A percentile compares a stretch with the other conserved stretches of the same genome.
Evolutionary conservation across 2,329 filamentous ascomycete genomes (phyloP).

Genomic region (Verticillium albo-atrum): DNA sequence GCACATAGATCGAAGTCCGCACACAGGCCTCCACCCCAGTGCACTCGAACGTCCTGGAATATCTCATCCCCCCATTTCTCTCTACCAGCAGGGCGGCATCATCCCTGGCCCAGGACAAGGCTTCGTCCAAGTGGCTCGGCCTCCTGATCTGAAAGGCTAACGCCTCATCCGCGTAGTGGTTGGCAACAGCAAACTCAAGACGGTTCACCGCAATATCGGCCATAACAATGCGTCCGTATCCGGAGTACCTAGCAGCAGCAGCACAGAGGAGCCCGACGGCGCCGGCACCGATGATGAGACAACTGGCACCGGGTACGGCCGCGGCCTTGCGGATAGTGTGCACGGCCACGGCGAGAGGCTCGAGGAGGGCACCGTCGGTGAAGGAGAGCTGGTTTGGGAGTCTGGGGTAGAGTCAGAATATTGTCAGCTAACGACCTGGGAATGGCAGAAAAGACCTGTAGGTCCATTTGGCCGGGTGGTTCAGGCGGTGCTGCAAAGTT

Average conservation of each 20-base stretch:
- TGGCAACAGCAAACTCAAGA: constrained; percentile 33
- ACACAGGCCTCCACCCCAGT: too few relatives aligned
- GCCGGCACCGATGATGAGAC: constrained; percentile 31
- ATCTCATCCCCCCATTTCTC: too few relatives aligned
- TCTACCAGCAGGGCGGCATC: too few relatives aligned
- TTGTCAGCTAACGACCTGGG: too few relatives aligned
- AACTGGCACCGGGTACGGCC: constrained; percentile 6
- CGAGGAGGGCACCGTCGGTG: constrained; percentile 12
- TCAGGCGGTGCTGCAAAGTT: constrained; percentile 25
- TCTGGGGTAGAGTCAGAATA: too few relatives aligned
- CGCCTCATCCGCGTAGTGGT: too few relatives aligned
- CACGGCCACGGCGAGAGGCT: constrained; percentile 10
- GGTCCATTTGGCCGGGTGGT: constrained; percentile 25
- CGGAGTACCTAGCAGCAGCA: constrained; percentile 3
- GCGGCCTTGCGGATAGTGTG: constrained; percentile 16
- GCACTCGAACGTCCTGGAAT: too few relatives aligned
- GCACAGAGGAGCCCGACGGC: constrained; percentile 31
- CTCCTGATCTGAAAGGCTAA: too few relatives aligned
- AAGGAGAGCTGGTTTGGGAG: constrained; percentile 7
- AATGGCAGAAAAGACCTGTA: too few relatives aligned
- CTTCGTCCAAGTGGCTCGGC: too few relatives aligned
- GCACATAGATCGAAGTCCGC: too few relatives aligned
- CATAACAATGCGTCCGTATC: constrained; percentile 8
- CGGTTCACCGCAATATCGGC: constrained; percentile 23
- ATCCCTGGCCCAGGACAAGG: too few relatives aligned